Evolutionary conservation across 2,329 filamentous ascomycete genomes (phyloP).

Genomic region (Pseudocercospora fuligena): DNA sequence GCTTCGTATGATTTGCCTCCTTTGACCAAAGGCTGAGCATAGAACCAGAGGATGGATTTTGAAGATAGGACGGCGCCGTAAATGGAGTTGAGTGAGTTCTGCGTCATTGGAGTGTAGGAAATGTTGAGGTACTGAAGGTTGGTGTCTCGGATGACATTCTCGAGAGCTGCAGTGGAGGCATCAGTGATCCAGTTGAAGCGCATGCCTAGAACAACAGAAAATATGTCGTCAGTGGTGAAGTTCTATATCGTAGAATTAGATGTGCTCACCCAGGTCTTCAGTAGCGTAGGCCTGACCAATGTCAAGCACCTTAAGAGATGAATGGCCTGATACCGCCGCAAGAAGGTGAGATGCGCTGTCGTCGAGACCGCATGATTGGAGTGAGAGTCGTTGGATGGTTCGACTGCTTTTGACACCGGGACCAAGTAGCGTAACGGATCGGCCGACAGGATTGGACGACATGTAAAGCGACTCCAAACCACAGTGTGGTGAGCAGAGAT

Average conservation of each 20-base stretch:
- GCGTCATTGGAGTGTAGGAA: slow-evolving; percentile 43
- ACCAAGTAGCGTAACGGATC: slow-evolving; percentile 31
- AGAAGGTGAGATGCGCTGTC: slow-evolving; percentile 48
- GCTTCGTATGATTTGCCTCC: slow-evolving; percentile 25
- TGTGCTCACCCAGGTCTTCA: slow-evolving; percentile 38
- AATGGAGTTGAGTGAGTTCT: slow-evolving; percentile 38
- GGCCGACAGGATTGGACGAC: slow-evolving; percentile 42
- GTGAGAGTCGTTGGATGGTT: slow-evolving; percentile 37
- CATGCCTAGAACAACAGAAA: slow-evolving; percentile 39
- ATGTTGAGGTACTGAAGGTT: slow-evolving; percentile 52
- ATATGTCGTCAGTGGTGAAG: too few relatives aligned
- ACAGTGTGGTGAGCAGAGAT: slow-evolving; percentile 37
- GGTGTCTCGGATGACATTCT: slow-evolving; percentile 42
- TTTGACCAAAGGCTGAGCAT: slow-evolving; percentile 45
- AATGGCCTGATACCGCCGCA: slow-evolving; percentile 43
- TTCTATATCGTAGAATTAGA: too few relatives aligned
- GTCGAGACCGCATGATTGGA: slow-evolving; percentile 53
- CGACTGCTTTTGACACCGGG: slow-evolving; percentile 33
- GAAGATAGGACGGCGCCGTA: slow-evolving; percentile 39
- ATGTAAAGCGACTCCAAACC: slow-evolving; percentile 40
- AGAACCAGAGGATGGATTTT: slow-evolving; percentile 46
- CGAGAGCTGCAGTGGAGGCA: slow-evolving; percentile 42
- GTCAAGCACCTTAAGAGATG: slow-evolving; percentile 47
- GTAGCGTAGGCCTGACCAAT: slow-evolving; percentile 56
- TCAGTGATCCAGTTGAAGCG: slow-evolving; percentile 57